Conservation (phyloP, 768 basidiomycete genomes). For the Clavaria fumosa region DNA sequence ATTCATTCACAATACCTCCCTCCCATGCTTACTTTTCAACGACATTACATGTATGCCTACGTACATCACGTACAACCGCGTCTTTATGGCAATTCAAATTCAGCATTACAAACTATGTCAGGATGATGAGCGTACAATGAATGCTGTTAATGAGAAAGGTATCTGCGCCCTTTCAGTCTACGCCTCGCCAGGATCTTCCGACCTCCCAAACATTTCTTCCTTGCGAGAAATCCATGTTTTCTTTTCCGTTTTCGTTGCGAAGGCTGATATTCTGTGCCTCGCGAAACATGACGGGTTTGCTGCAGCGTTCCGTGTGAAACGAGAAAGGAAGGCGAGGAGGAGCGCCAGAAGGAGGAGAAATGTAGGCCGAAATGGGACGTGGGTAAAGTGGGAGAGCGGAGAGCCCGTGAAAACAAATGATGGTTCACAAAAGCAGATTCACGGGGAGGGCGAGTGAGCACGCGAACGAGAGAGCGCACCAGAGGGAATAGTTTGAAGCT, state of each 20-base stretch:
- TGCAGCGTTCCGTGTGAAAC: conserved; percentile 26
- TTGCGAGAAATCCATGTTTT: conserved; percentile 78
- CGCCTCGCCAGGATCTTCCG: conserved; percentile 60
- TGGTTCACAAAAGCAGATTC: background rate
- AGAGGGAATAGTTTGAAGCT: too few species aligned
- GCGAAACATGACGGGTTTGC: conserved; percentile 48
- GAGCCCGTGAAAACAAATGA: background rate
- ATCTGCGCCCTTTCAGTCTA: conserved; percentile 60
- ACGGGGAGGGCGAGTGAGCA: too few species aligned
- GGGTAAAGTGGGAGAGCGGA: background rate
- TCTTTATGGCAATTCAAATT: too few species aligned
- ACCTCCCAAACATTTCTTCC: conserved; percentile 53
- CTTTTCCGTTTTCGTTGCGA: conserved; percentile 86
- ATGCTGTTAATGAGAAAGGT: conserved; percentile 74
- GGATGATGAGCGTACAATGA: too few species aligned
- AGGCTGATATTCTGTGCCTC: conserved; percentile 93
- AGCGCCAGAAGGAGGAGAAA: background rate
- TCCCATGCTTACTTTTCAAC: too few species aligned
- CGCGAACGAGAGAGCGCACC: too few species aligned
- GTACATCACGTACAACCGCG: too few species aligned
- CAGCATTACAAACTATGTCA: too few species aligned
- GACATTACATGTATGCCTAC: too few species aligned
- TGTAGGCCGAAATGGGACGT: background rate
- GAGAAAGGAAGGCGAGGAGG: conserved; percentile 21
- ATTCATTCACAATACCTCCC: too few species aligned